Evolutionary conservation across 1,284 basidiomycete species (phyloP), one percentile per base, ranked within the genome.

Genomic region (Ceratobasidium sp.): DNA sequence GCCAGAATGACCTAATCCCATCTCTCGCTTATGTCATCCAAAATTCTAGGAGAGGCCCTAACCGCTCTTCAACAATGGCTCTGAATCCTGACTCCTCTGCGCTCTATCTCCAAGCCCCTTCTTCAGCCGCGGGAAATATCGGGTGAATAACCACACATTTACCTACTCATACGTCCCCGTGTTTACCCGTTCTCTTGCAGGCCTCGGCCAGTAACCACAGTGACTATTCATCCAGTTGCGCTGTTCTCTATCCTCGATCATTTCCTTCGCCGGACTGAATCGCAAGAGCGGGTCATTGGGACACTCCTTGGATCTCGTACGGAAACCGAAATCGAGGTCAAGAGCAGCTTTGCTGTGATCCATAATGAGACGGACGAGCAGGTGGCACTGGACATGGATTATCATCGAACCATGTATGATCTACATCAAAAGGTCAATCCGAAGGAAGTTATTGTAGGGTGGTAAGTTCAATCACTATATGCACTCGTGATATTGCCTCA

Each of bases 211-310:
- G 88, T 92, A 38, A 86, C 88, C 35, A 86, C 84, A 68, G 87
- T 96, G 69, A 92, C 89, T 49, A 85, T 96, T 70, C 93, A 95
- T 78, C 94, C 95, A n/a, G 90, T 92, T 60, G 93, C 94, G 7
- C 87, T 99, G 69, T 95, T 98, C 78, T 91, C 93, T 69, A 95
- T 98, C 82, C 89, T 99, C 73, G 96, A 98, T 80, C 96, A 99
- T 82, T 97, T 95, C 81, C 88, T 98, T 58, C 91, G 97, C 42
- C 87, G 95, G 72, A 90, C 87, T 58, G 87, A 90, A 74, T 79
- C 83, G 42, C 92, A 95, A 76, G 91, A 91, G 73, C 88, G 96
- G 69, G 96, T 99, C 7, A 96, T 99, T 77, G 97, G 97, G 27
- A 98, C 97, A 0, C 86, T 99, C 32, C 89, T 99, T 49, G 96